Evolutionary conservation across 1,284 basidiomycete species (phyloP), one percentile per base, ranked within the genome.

Genomic region (Leccinum huronense): DNA sequence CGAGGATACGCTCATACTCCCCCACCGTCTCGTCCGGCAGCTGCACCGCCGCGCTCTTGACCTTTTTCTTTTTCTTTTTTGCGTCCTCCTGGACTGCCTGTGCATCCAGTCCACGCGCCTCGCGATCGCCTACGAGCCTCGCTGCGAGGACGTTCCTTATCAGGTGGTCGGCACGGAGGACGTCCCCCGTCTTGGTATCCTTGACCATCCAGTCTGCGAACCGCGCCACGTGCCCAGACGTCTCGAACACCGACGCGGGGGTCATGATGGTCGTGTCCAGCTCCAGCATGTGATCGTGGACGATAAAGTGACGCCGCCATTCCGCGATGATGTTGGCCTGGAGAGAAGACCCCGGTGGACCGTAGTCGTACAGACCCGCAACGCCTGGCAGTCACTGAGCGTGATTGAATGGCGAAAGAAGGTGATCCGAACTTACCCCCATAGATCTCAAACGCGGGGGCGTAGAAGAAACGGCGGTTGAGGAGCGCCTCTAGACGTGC

Each of bases 121-220:
- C 93, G 76, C 88, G 88, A 83, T 99, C 93, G 54, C 94, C 94
- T 67, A 90, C 93, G 62, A 99, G 80, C 56, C 96, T 83, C 3
- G 94, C 92, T 78, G 97, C 93, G 57, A 99, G 83, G 36, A 98
- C 97, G 68, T 83, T 91, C 78, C 96, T 95, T 68, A 99, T 94
- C 34, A 99, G 86, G 79, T 99, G 97, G 78, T 99, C 97, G 16
- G 97, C 97, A 62, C 97, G 90, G 72, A 97, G 90, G 63, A 99
- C 97, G 75, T 99, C 96, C 57, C 96, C 96, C 36, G 91, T 97
- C 81, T 94, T 89, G 27, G 81, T 79, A 73, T 99, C 97, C 81
- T 97, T 97, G 76, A 94, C 93, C 97, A 99, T 99, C 96, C 96
- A 99, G 76, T 99, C 97, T 19, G 97, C 93, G 75, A 99, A 99